phyloP scores from a whole-genome alignment of 2,329 filamentous ascomycete species.

The Catunica adiposa region DNA sequence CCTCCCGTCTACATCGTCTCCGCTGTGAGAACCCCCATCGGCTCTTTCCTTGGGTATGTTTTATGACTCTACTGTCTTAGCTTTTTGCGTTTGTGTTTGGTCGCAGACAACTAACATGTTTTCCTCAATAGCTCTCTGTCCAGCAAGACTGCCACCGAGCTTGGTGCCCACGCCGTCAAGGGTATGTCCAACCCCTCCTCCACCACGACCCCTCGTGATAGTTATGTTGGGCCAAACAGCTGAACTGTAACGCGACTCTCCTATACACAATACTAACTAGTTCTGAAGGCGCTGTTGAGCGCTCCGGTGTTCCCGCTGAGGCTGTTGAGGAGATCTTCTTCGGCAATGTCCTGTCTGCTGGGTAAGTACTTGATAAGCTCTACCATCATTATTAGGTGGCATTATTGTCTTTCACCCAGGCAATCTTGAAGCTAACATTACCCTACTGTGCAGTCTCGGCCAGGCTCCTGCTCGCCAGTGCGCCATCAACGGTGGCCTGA shows the following conservation, averaged over 20 bases:
- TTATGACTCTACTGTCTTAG: constrained; percentile 6
- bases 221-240: background rate
- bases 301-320: constrained; percentile 70
- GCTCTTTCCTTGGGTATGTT: constrained; percentile 76
- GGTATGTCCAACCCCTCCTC: constrained; percentile 32
- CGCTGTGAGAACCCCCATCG: constrained; percentile 74
- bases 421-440: background rate
- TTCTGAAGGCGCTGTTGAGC: constrained; percentile 54
- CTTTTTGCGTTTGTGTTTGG: background rate
- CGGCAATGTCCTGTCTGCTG: constrained; percentile 92
- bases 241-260: background rate
- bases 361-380: constrained; percentile 48
- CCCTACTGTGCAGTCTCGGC: constrained; percentile 47
- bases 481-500: constrained; percentile 74
- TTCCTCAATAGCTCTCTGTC: constrained; percentile 56
- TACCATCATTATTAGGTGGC: no score
- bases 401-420: no score
- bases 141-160: constrained; percentile 67
- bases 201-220: background rate
- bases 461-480: constrained; percentile 95
- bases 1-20: constrained; percentile 94
- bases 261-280: constrained; percentile 3
- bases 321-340: constrained; percentile 95
- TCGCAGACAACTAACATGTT: constrained; percentile 1
- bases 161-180: constrained; percentile 87